Base-by-base conservation (phyloP, 345 rosid genomes). In the Excoecaria cochinchinensis region DNA sequence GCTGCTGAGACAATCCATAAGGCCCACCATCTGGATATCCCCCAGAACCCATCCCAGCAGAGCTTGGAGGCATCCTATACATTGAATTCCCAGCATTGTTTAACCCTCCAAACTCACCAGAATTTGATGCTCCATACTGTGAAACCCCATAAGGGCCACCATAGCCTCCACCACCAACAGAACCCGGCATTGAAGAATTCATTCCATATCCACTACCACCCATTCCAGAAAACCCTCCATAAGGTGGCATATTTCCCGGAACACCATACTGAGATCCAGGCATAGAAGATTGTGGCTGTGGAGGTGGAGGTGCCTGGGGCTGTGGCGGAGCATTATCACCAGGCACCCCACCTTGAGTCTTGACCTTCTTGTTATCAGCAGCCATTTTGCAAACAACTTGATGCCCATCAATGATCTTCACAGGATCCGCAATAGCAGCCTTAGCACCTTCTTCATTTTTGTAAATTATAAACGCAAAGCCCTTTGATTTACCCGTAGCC, bases 391-490 rank as follows among this genome's bases (percentile, higher is more conserved):
- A 85, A 40, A 66, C 31, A 11, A 85, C 66, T 67, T 80, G 86
- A 65, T 79, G 81, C 42, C 89, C 89, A 52, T 86, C 86, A 42
- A 86, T 65, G 36, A 12, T 77, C 82, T 86, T 86, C 46, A 72
- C 21, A 10, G 86, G 82, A 5, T 86, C 86, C 1, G 72, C 80
- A 74, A 86, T 70, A 1, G 86, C 86, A 0, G 79, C 82, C 74
- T 72, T 76, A 0, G 85, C 89, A 17, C 86, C 86, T 21, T 81
- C 86, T 67, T 75, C 85, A 3, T 75, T 83, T 81, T 82, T 83
- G 51, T 83, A 86, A 15, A 86, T 83, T 48, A 86, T 77, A 63
- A 86, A 77, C 13, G 86, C 85, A 70, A 81, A 86, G 13, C 89
- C 89, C 59, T 76, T 79, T 0, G 86, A 73, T 58, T 83, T 83